Base-by-base conservation (phyloP, 148 eudicot species). In the Mesembryanthemum crystallinum region DNA sequence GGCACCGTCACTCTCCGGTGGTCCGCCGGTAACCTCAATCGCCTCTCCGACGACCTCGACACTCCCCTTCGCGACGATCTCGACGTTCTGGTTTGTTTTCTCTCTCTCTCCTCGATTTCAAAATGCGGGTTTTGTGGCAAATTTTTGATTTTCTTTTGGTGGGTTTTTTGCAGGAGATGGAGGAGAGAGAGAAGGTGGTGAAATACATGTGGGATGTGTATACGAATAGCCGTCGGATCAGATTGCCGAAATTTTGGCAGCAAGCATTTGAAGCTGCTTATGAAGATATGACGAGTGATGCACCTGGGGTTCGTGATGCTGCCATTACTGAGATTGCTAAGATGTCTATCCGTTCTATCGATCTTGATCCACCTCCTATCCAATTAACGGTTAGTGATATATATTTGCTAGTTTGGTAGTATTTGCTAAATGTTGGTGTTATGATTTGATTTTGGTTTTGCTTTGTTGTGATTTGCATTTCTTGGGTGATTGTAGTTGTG, bases 161-260 rank as follows among this genome's bases (percentile, higher is more conserved):
- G 37, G 33, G 37, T 42, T 17, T 73, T 57, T 73, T 63, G 69
- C 73, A 94, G 98, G 98, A 94, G 73, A 85, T 92, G 86, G 97
- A 92, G 83, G 98, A 94, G 81, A 87, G 95, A 67, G 93, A 94
- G 84, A 91, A 91, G 74, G 70, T 92, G 77, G 98, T 94, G 84
- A 88, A 85, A 82, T 91, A 92, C 51, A 88, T 91, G 92, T 94
- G 98, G 98, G 92, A 92, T 80, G 98, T 90, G 63, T 92, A 94
- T 64, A 86, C 86, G 5, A 90, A 89, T 55, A 85, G 86, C 73
- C 82, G 82, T 0, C 70, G 91, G 82, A 79, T 87, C 73, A 88
- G 85, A 69, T 78, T 94, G 82, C 91, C 90, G 1, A 79, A 78
- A 57, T 94, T 94, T 33, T 94, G 98, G 98, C 95, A 87, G 79